phyloP scores from a whole-genome alignment of 495 filamentous ascomycete genomes.

The Polyplosphaeria fusca region DNA sequence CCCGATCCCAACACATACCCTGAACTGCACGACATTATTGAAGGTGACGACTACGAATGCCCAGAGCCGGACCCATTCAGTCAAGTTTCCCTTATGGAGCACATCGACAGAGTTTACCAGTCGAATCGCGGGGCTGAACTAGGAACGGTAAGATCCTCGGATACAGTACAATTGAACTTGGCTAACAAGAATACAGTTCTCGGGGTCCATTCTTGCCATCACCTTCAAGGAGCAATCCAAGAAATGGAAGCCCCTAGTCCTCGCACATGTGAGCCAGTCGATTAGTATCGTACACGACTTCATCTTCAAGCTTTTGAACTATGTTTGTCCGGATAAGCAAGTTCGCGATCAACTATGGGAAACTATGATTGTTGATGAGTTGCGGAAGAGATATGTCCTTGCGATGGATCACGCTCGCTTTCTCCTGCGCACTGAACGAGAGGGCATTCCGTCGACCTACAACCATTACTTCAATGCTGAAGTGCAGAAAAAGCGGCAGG shows the following conservation, averaged over 20 bases:
- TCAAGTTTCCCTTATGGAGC: slow-evolving; percentile 5
- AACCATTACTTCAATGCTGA: slow-evolving; percentile 20
- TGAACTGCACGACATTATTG: slow-evolving; percentile 8
- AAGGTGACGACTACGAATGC: slow-evolving; percentile 1
- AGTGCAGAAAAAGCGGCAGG: slow-evolving; percentile 11
- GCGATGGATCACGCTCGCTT: slow-evolving; percentile 18
- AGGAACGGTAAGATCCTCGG: slow-evolving; percentile 1
- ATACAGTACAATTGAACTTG: background rate
- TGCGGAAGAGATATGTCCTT: slow-evolving; percentile 3
- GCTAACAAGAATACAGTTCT: slow-evolving; percentile 2
- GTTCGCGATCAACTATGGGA: slow-evolving; percentile 17
- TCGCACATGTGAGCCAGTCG: slow-evolving; percentile 5
- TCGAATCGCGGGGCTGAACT: slow-evolving; percentile 5
- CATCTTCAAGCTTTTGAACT: background rate
- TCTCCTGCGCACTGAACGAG: slow-evolving; percentile 8
- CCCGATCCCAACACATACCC: too few relatives aligned
- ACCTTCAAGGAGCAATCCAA: slow-evolving; percentile 14
- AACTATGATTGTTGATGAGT: slow-evolving; percentile 3
- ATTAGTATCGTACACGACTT: slow-evolving; percentile 11
- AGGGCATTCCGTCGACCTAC: slow-evolving; percentile 7
- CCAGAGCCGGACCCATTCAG: background rate
- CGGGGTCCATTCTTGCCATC: slow-evolving; percentile 3
- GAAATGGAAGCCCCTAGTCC: slow-evolving; percentile 11
- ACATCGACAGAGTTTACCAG: slow-evolving; percentile 7
- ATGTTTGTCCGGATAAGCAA: slow-evolving; percentile 11